Evolutionary conservation across 78 protist species (phyloP), one percentile per base, ranked within the genome.

Genomic region (Capsaspora owczarzaki): DNA sequence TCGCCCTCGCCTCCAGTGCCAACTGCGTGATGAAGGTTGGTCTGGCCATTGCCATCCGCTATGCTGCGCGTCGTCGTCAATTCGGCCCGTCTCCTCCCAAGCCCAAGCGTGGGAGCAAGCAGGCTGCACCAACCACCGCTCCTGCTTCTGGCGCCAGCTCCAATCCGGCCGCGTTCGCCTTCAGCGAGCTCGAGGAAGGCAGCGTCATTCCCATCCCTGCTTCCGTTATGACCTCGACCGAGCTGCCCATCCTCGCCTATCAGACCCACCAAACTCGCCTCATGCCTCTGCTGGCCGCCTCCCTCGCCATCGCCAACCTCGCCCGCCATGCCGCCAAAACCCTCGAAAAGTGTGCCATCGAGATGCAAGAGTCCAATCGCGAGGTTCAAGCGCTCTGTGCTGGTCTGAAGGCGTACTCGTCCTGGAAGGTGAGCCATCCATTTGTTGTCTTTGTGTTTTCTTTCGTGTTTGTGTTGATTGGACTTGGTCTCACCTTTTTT

Each of bases 41-140:
- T 16, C 40, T 66, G 31, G 63, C 85, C 49, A 79, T 85, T 12
- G 91, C 83, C 20, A n/a, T 72, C 37, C 63, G 91, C 27, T 88
- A 84, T 69, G 1, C 47, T 25, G 68, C 74, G 8, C 74, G 81
- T 44, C 70, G 91, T 31, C 49, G 42, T 46, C 88, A 84, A 53
- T 43, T 47, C 0, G 10, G 22, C 12, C 27, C 0, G 61, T 1
- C 19, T 10, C n/a, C n/a, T n/a, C n/a, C n/a, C n/a, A n/a, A n/a
- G n/a, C n/a, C n/a, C n/a, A n/a, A n/a, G n/a, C n/a, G n/a, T n/a
- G n/a, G n/a, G n/a, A n/a, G n/a, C n/a, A n/a, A n/a, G n/a, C n/a
- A n/a, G n/a, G n/a, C n/a, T n/a, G n/a, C n/a, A n/a, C n/a, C n/a
- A n/a, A n/a, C n/a, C n/a, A n/a, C n/a, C n/a, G n/a, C n/a, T n/a